These are phyloP conservation scores for Vanrija sp. DNA, from an alignment of 1,284 basidiomycete genomes.

Conservation along the genomic window DNA sequence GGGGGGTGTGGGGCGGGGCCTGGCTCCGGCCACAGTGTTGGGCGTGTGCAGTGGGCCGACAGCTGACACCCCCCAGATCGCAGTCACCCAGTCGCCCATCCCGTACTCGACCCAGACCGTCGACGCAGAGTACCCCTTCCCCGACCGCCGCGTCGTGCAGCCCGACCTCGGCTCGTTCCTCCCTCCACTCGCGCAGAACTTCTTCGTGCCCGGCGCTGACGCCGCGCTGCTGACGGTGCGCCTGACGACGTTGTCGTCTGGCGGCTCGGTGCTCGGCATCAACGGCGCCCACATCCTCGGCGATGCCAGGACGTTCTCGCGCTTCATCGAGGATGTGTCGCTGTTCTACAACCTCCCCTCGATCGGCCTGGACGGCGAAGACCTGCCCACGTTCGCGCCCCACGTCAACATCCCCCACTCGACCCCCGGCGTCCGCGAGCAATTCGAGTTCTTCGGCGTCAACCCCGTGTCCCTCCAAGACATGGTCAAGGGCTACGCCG, in stretches of 20 bases:
- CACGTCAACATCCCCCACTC: constrained; percentile 16
- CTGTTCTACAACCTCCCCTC: constrained; percentile 21
- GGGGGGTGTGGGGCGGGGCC: neutral
- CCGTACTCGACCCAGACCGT: constrained; percentile 24
- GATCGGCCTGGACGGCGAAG: constrained; percentile 13
- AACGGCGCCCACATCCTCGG: constrained; percentile 24
- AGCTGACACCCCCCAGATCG: constrained; percentile 11
- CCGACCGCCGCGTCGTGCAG: constrained; percentile 18
- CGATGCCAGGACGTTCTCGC: constrained; percentile 19
- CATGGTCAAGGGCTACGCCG: constrained; percentile 11
- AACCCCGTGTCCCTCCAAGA: constrained; percentile 2
- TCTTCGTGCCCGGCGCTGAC: constrained; percentile 16
- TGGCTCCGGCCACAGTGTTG: neutral
- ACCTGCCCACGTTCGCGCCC: constrained; percentile 18
- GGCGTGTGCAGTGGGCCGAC: no score
- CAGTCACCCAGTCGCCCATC: constrained; percentile 26
- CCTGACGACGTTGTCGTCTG: constrained; percentile 13
- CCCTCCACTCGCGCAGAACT: constrained; percentile 14
- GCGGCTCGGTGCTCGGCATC: constrained; percentile 22
- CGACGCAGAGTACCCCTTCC: constrained; percentile 11
- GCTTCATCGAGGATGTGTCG: constrained; percentile 22
- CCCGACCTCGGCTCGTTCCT: constrained; percentile 14
- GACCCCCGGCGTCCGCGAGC: constrained; percentile 6
- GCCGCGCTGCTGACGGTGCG: constrained; percentile 21
- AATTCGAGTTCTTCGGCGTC: constrained; percentile 12